Base-by-base conservation (phyloP, 2,329 filamentous ascomycete species). In the Apiospora malaysiana region DNA sequence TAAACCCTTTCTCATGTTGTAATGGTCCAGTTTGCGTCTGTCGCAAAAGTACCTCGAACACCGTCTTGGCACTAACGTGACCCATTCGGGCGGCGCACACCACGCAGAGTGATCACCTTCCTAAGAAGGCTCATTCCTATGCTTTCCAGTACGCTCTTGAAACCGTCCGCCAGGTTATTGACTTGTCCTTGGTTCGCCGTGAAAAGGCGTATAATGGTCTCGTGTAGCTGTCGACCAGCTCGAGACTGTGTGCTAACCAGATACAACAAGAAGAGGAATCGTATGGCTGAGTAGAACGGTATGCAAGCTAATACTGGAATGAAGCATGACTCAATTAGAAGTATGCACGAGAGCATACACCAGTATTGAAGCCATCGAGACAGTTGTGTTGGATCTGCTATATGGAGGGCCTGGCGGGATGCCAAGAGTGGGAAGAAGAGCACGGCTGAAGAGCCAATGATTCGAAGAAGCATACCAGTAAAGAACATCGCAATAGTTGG, bases 311-410 rank as follows among this genome's bases (percentile, higher is more conserved):
- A 49, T 6, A 49, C 46, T 49, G n/a, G n/a, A 23, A 49, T 49
- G n/a, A 49, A 7, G 46, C n/a, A 49, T 49, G n/a, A 49, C 46
- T 49, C n/a, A 49, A 49, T 49, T 49, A 49, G 46, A 49, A 49
- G 46, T 49, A 49, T 49, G n/a, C n/a, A 49, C 23, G n/a, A 49
- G 46, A 49, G 46, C n/a, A 49, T 49, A 49, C n/a, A 49, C 46
- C n/a, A 49, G n/a, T 49, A 49, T 49, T 49, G n/a, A 49, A 49
- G 46, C 46, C n/a, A 49, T 49, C n/a, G n/a, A 49, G 46, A 49
- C n/a, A 49, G n/a, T 49, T 49, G n/a, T n/a, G 21, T 7, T 49
- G n/a, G n/a, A 49, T 49, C 46, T 49, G n/a, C n/a, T 49, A 7
- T 49, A 49, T 49, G n/a, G n/a, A 49, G 46, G 7, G 46, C 46